phyloP scores from a whole-genome alignment of 78 protist species.

The Chrysochromulina parva region DNA sequence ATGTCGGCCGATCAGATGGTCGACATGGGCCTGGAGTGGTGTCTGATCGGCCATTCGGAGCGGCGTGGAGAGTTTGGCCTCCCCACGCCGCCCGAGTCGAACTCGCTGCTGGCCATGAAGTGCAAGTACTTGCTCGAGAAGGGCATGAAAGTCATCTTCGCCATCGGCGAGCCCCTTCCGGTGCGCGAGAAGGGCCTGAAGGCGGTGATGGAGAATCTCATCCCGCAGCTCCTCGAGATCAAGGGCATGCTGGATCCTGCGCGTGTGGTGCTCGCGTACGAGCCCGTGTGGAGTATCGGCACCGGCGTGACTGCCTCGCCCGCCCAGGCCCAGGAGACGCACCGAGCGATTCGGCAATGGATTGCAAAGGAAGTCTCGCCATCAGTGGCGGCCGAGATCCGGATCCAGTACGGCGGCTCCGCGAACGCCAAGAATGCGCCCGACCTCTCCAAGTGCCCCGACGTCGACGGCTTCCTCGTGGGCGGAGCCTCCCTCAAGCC shows the following conservation, averaged over 20 bases:
- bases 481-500: slow-evolving; percentile 98
- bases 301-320: slow-evolving; percentile 96
- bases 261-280: slow-evolving; percentile 58
- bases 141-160: neutral
- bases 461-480: slow-evolving; percentile 98
- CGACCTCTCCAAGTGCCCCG: slow-evolving; percentile 71
- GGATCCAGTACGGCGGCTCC: slow-evolving; percentile 44
- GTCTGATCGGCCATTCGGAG: neutral
- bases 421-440: slow-evolving; percentile 80
- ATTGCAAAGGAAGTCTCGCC: neutral
- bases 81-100: neutral
- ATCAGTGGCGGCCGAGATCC: neutral
- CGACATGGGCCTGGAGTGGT: neutral
- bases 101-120: neutral
- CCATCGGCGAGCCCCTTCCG: neutral
- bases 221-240: neutral
- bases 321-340: slow-evolving; percentile 73
- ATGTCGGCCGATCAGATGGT: neutral
- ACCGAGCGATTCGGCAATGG: neutral
- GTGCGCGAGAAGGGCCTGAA: neutral
- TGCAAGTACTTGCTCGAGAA: no score
- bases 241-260: neutral
- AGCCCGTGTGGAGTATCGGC: slow-evolving; percentile 87
- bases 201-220: neutral
- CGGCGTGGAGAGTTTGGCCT: neutral